Base-by-base conservation (phyloP, 495 filamentous ascomycete genomes). In the Elasticomyces elasticus region DNA sequence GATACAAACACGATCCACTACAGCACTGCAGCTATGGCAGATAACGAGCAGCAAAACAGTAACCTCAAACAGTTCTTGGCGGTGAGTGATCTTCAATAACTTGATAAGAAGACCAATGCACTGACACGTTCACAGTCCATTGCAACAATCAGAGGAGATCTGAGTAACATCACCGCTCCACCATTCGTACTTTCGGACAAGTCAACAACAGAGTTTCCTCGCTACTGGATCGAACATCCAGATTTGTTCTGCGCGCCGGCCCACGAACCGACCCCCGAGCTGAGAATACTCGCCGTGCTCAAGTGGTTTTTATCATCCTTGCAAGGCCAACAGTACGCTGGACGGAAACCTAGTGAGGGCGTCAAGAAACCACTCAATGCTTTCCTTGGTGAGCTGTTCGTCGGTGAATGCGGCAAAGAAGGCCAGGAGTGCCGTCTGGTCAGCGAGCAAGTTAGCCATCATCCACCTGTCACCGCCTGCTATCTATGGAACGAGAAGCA, bases 291-390 rank as follows among this genome's bases (percentile, higher is more conserved):
- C 13, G 42, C 60, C 28, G 64, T 66, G 0, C 51, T 63, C n/a
- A 68, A 68, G 47, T 60, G 58, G 56, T 66, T 66, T 43, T 42
- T 66, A 4, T 30, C 51, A 3, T 53, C 52, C 7, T 44, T 68
- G 7, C 58, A 56, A 50, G 56, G 61, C 46, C 64, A 68, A 28
- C 57, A 61, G 33, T 66, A 65, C 35, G 64, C 59, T 12, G 66
- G 66, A 5, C 47, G 62, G n/a, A 37, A 60, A 5, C 38, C 42
- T 26, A 47, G 25, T 30, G 57, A 64, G 3, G 62, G 64, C 37
- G 48, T 65, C 24, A 68, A 68, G 43, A 68, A 66, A 31, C 64
- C 66, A 0, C 54, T 66, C 25, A 68, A 66, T 47, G 64, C 66
- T 11, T 66, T 68, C 44, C 64, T 65, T 1, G 66, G 66, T 11